Conservation (phyloP, 768 basidiomycete species). For the Boletus subcaerulescens region DNA sequence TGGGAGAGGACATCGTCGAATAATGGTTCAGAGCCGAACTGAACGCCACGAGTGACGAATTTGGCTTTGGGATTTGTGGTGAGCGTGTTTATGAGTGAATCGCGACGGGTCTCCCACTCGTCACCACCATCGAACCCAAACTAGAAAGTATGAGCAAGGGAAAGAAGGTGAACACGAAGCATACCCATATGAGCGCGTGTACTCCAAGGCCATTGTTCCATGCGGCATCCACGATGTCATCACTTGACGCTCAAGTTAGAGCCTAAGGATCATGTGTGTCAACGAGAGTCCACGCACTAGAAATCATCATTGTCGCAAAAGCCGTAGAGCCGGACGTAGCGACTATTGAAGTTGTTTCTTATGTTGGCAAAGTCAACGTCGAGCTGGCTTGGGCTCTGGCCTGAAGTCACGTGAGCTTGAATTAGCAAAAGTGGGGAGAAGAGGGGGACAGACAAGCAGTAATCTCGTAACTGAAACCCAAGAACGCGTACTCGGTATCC, state of each 20-base stretch:
- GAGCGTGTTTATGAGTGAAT: constrained; percentile 48
- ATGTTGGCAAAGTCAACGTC: constrained; percentile 59
- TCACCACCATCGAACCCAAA: constrained; percentile 40
- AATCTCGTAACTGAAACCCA: constrained; percentile 77
- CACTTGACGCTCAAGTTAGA: constrained; percentile 27
- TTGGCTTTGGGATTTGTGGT: constrained; percentile 60
- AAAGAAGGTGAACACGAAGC: constrained; percentile 8
- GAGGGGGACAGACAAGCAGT: constrained; percentile 47
- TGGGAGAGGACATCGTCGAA: constrained; percentile 55
- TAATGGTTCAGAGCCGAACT: constrained; percentile 72
- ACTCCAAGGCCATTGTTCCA: constrained; percentile 69
- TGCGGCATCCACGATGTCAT: constrained; percentile 65
- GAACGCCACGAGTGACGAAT: constrained; percentile 61
- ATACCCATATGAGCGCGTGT: constrained; percentile 72
- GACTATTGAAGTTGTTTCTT: constrained; percentile 52
- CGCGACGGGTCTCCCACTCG: constrained; percentile 53
- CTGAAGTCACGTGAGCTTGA: constrained; percentile 31
- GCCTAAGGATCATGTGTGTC: neutral
- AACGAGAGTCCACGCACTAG: constrained; percentile 28
- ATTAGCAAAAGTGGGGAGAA: neutral
- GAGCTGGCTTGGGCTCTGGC: constrained; percentile 53
- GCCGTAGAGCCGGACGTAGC: constrained; percentile 59
- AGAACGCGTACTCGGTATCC: constrained; percentile 66
- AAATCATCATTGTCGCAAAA: constrained; percentile 38
- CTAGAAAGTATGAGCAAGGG: constrained; percentile 13